Percentiles rank a stretch among this genome's conserved stretches.
Conservation (phyloP, 106 monocot genomes). For the Apostasia ramifera region DNA sequence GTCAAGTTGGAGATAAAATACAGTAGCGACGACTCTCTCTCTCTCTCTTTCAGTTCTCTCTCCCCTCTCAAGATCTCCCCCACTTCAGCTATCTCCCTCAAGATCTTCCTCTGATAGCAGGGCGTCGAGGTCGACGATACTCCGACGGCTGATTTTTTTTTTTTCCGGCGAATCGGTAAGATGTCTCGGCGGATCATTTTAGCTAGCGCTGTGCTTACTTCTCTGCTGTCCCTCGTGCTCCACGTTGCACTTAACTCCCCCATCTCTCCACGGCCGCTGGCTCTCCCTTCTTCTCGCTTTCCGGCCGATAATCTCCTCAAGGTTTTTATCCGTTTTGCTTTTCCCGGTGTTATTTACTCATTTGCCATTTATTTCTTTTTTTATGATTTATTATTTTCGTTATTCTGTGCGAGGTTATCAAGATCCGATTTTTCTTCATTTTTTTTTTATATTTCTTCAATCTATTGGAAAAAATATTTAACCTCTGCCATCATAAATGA, state of each 20-base stretch:
- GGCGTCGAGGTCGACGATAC: too few species aligned
- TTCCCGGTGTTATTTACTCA: background rate
- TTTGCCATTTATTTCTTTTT: background rate
- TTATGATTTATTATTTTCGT: background rate
- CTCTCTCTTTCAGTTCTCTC: too few species aligned
- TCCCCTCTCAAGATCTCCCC: too few species aligned
- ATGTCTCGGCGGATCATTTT: conserved; percentile 10
- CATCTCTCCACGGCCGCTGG: conserved; percentile 38
- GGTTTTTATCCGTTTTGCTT: conserved; percentile 9
- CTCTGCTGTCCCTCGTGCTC: conserved; percentile 17
- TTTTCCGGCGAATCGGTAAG: background rate
- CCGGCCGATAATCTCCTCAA: conserved; percentile 36
- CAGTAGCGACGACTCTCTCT: too few species aligned
- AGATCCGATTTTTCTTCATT: background rate
- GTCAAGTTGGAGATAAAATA: too few species aligned
- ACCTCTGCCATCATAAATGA: too few species aligned
- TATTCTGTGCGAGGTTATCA: too few species aligned
- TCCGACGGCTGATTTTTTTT: background rate
- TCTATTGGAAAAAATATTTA: too few species aligned
- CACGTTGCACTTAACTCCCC: conserved; percentile 43
- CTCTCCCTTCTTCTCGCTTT: conserved; percentile 15
- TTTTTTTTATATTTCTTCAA: too few species aligned
- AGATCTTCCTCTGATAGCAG: too few species aligned
- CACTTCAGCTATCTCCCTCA: too few species aligned
- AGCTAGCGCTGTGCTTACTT: conserved; percentile 12